Evolutionary conservation across 495 filamentous ascomycete genomes (phyloP).

Genomic region (Penicillium flavigenum): DNA sequence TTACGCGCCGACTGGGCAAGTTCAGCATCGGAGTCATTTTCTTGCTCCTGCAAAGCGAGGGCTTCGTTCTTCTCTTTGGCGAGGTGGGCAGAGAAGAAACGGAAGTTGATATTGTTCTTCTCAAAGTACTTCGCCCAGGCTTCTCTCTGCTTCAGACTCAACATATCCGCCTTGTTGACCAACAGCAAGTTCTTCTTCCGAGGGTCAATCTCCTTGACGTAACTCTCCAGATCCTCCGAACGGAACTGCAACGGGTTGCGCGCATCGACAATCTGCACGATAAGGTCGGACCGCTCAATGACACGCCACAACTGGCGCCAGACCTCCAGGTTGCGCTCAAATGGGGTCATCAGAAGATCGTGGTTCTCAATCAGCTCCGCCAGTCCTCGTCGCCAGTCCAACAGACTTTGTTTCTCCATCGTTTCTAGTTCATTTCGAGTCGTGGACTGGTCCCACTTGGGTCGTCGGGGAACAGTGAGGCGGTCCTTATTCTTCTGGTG

Average conservation of each 20-base stretch:
- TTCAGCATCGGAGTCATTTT: conserved; percentile 45
- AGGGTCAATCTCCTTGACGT: conserved; percentile 87
- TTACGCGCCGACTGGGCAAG: conserved; percentile 39
- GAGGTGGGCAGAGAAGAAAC: conserved; percentile 91
- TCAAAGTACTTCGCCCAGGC: conserved; percentile 90
- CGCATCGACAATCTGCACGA: conserved; percentile 99
- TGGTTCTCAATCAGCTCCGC: conserved; percentile 91
- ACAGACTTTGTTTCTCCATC: conserved; percentile 74
- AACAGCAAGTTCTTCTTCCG: conserved; percentile 89
- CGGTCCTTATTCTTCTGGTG: conserved; percentile 73
- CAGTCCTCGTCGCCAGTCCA: conserved; percentile 86
- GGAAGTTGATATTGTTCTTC: conserved; percentile 75
- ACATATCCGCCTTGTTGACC: conserved; percentile 99
- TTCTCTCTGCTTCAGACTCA: conserved; percentile 81
- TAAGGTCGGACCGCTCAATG: conserved; percentile 91
- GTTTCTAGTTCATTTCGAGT: conserved; percentile 78
- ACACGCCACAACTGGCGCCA: conserved; percentile 99
- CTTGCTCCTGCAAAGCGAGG: conserved; percentile 45
- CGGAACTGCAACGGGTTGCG: conserved; percentile 92
- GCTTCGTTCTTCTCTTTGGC: conserved; percentile 86
- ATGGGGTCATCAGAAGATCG: conserved; percentile 96
- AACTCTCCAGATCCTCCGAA: conserved; percentile 87
- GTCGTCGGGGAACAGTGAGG: conserved; percentile 87
- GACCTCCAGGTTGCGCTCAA: conserved; percentile 96
- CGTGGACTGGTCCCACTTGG: conserved; percentile 81